These are phyloP conservation scores for Massariosphaeria phaeospora DNA, from an alignment of 495 filamentous ascomycete species.

Conservation along the genomic window DNA sequence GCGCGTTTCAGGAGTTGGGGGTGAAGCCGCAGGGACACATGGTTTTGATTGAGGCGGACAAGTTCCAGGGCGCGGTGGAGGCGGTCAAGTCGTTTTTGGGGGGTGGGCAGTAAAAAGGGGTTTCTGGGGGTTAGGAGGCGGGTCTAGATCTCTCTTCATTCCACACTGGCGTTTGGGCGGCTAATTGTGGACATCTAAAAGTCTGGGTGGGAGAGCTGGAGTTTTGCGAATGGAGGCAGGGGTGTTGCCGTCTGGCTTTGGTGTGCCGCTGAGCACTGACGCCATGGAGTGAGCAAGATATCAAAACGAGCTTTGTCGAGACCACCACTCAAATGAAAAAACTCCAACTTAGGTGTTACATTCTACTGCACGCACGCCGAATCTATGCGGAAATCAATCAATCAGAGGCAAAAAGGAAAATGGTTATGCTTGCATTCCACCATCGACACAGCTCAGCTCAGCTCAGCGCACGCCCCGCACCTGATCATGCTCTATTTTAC, in stretches of 20 bases:
- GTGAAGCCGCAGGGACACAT: constrained; percentile 67
- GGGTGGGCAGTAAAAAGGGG: constrained; percentile 12
- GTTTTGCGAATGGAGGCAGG: neutral
- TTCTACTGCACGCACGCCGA: constrained; percentile 18
- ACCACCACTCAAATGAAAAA: too few species aligned
- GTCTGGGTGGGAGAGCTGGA: too few species aligned
- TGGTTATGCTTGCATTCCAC: constrained; percentile 22
- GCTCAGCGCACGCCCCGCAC: neutral
- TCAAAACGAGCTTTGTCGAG: too few species aligned
- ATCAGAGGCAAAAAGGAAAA: constrained; percentile 1
- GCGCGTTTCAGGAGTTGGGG: constrained; percentile 90
- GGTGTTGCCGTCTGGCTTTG: too few species aligned
- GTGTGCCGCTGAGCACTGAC: too few species aligned
- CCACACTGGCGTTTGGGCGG: neutral
- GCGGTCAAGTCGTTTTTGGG: constrained; percentile 35
- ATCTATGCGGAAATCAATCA: constrained; percentile 11
- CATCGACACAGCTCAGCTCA: constrained; percentile 16
- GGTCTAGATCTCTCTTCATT: neutral
- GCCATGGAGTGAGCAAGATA: too few species aligned
- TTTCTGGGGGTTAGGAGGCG: neutral
- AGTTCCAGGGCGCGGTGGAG: constrained; percentile 47
- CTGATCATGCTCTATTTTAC: constrained; percentile 19
- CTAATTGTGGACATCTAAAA: too few species aligned
- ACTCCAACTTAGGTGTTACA: constrained; percentile 23
- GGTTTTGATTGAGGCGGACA: constrained; percentile 42